phyloP scores from a whole-genome alignment of 768 basidiomycete species.

The Russula lepida region DNA sequence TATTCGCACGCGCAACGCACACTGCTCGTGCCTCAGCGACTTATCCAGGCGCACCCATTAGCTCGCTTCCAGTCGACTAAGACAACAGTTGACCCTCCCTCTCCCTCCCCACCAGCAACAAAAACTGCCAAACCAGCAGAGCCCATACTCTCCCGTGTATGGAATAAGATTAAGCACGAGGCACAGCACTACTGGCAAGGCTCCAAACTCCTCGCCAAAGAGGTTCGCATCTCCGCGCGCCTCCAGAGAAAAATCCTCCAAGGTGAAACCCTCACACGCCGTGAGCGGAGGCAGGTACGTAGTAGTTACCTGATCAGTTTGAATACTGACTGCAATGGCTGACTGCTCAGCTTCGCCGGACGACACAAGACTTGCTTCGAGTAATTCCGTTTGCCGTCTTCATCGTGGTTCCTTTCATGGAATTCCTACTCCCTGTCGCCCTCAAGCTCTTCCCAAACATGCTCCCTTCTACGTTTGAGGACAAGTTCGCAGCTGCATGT shows the following conservation, averaged over 20 bases:
- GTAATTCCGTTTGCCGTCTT: conserved; percentile 95
- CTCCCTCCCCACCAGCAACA: conserved; percentile 18
- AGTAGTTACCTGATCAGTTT: neutral
- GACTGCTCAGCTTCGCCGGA: conserved; percentile 68
- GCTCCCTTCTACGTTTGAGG: conserved; percentile 97
- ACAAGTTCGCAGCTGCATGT: conserved; percentile 86
- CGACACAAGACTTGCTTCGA: conserved; percentile 86
- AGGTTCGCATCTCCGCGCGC: conserved; percentile 82
- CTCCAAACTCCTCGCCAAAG: conserved; percentile 85
- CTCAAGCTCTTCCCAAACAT: conserved; percentile 97
- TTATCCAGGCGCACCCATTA: conserved; percentile 9
- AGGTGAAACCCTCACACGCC: conserved; percentile 82
- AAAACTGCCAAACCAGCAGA: conserved; percentile 34
- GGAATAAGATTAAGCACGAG: conserved; percentile 95
- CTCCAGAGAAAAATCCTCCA: conserved; percentile 90
- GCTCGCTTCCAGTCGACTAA: conserved; percentile 12
- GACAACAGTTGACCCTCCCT: conserved; percentile 39
- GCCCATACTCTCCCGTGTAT: conserved; percentile 53
- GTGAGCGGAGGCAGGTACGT: conserved; percentile 85
- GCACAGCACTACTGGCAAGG: conserved; percentile 97
- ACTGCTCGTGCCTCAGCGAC: conserved; percentile 16
- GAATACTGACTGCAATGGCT: neutral
- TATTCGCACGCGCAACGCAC: conserved; percentile 6
- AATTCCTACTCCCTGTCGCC: conserved; percentile 88
- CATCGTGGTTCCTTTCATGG: conserved; percentile 97